Evolutionary conservation across 2,329 filamentous ascomycete genomes (phyloP).

Genomic region (Gaeumannomyces tritici): DNA sequence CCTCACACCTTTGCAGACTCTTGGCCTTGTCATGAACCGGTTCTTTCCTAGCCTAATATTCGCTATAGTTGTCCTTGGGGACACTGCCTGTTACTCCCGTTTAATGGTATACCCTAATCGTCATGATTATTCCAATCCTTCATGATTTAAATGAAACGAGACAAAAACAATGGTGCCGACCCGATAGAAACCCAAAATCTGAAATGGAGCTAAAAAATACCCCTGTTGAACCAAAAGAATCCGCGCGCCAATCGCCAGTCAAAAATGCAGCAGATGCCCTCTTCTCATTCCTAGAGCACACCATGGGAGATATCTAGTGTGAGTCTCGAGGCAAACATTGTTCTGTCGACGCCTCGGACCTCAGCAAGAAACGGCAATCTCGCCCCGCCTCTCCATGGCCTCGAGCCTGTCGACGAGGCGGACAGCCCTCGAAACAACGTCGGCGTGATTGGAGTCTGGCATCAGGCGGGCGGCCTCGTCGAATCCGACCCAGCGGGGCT

Average conservation of each 20-base stretch:
- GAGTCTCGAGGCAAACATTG: not conserved
- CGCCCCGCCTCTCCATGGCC: conserved; percentile 1
- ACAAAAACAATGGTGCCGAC: not conserved
- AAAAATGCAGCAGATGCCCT: not conserved
- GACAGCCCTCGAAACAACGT: conserved; percentile 1
- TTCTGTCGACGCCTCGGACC: too few species aligned
- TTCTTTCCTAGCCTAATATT: not conserved
- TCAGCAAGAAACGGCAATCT: not conserved
- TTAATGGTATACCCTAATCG: not conserved
- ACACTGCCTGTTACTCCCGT: not conserved
- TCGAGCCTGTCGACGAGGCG: not conserved
- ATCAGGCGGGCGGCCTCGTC: conserved; percentile 5
- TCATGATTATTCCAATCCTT: too few species aligned
- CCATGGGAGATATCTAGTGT: not conserved
- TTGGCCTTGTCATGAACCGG: not conserved
- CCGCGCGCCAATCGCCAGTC: not conserved
- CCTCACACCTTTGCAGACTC: not conserved
- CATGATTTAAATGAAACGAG: not conserved
- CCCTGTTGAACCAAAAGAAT: not conserved
- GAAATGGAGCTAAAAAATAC: not conserved
- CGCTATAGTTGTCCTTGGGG: not conserved
- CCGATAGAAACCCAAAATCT: not conserved
- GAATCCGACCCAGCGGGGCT: conserved; percentile 7
- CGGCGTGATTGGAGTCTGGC: conserved; percentile 3
- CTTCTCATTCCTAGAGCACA: not conserved